Conservation (phyloP, 148 eudicot species). For the Chenopodium berlandieri region DNA sequence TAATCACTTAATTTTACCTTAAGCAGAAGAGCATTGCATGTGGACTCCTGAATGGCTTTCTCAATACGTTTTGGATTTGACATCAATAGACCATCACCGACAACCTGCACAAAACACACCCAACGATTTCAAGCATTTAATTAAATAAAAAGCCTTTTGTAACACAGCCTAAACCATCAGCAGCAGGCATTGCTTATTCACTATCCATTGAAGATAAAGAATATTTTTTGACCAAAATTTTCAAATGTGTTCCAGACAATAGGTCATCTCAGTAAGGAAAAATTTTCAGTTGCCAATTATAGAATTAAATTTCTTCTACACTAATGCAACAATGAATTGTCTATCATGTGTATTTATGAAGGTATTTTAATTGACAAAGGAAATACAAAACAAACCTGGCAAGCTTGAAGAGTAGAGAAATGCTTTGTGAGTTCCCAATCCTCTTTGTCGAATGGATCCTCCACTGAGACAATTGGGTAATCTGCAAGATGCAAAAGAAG, state of each 20-base stretch:
- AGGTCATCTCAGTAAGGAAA: not conserved
- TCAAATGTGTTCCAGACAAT: not conserved
- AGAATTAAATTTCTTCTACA: not conserved
- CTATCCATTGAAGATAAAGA: not conserved
- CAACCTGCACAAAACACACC: constrained; percentile 60
- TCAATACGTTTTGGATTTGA: constrained; percentile 91
- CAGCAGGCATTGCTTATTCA: not conserved
- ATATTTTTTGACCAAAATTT: not conserved
- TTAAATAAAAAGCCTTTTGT: constrained; percentile 1
- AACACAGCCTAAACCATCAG: not conserved
- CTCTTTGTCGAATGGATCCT: constrained; percentile 98
- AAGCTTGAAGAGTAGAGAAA: constrained; percentile 66
- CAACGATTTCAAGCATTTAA: not conserved
- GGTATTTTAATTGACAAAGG: not conserved
- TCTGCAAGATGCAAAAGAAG: constrained; percentile 38
- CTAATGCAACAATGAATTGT: constrained; percentile 1
- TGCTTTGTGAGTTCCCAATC: constrained; percentile 87
- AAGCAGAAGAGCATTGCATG: constrained; percentile 90
- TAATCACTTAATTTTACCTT: constrained; percentile 53
- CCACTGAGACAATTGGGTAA: constrained; percentile 87
- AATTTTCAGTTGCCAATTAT: not conserved
- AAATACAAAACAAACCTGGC: constrained; percentile 58
- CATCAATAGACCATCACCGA: constrained; percentile 83
- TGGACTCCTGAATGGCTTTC: constrained; percentile 72
- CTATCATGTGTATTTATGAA: not conserved